These are phyloP conservation scores for Ogataea polymorpha DNA, from an alignment of 805 yeast species.

Conservation along the genomic window DNA sequence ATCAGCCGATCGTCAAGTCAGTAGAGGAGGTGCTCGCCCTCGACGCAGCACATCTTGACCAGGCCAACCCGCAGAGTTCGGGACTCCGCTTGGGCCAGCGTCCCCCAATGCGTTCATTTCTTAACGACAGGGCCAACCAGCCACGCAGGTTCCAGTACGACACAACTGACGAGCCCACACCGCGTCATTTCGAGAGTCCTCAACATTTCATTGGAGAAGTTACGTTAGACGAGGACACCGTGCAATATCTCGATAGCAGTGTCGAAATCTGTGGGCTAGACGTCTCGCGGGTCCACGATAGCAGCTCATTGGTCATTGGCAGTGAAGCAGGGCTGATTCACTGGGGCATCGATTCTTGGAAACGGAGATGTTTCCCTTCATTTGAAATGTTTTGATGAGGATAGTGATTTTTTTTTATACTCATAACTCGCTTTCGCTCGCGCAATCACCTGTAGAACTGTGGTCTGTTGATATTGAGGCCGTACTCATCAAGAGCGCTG, in stretches of 20 bases:
- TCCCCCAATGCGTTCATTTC: not conserved
- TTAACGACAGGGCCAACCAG: not conserved
- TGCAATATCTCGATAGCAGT: slow-evolving; percentile 24
- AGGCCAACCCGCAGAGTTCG: not conserved
- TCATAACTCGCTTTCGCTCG: not conserved
- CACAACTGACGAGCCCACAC: not conserved
- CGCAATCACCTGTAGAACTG: slow-evolving; percentile 78
- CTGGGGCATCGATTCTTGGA: slow-evolving; percentile 69
- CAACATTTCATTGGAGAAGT: not conserved
- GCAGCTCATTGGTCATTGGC: slow-evolving; percentile 53
- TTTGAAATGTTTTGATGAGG: slow-evolving; percentile 41
- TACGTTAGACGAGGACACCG: not conserved
- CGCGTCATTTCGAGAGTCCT: not conserved
- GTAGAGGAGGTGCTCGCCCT: slow-evolving; percentile 27
- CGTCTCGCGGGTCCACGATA: slow-evolving; percentile 46
- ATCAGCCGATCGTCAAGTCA: slow-evolving; percentile 30
- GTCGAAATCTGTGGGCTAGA: slow-evolving; percentile 60
- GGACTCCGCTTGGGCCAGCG: slow-evolving; percentile 2
- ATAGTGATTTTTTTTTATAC: slow-evolving; percentile 1
- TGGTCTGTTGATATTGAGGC: slow-evolving; percentile 79
- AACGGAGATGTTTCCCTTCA: slow-evolving; percentile 59
- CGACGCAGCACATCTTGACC: slow-evolving; percentile 3
- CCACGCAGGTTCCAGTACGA: slow-evolving; percentile 4
- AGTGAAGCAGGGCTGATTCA: slow-evolving; percentile 63
- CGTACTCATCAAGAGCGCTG: slow-evolving; percentile 86